Base-by-base conservation (phyloP, 129 eudicot species). In the Escallonia herrerae region DNA sequence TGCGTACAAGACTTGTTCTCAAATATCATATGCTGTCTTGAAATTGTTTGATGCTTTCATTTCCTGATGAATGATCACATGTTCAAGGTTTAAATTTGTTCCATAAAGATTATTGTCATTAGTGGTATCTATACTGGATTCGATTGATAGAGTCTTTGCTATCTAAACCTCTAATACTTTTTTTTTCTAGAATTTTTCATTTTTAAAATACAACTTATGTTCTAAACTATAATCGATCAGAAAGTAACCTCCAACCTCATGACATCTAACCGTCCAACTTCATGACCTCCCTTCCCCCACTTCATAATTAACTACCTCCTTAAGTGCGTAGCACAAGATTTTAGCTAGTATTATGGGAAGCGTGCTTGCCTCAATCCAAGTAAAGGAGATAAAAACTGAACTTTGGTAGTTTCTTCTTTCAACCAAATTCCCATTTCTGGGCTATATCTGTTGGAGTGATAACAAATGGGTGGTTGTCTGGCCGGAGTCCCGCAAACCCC, bases 381-480 rank as follows among this genome's bases (percentile, higher is more conserved):
- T 12, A 14, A 53, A 53, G 15, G 58, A n/a, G 14, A 11, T 15
- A 12, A 53, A 53, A 22, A n/a, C 49, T 15, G 8, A 4, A 55
- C n/a, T 6, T 14, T 5, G 43, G 12, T 43, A 2, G 11, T 46
- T 8, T 2, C 3, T n/a, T 63, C 4, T 3, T 15, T 48, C 42
- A 45, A 49, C 60, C 57, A 33, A 51, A 22, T 54, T 56, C 60
- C 54, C 22, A 66, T 22, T 50, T 61, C 58, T 50, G 9, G 45
- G 77, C 77, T 72, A 43, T 63, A 63, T 79, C 53, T 60, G 6
- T 62, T 45, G 44, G 4, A 22, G 40, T 68, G 71, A 67, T 69
- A 68, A 73, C 42, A 3, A 58, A 52, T 50, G 70, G 68, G 75
- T 72, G 82, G 73, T 58, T 60, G 22, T 73, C 62, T 67, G 63